Evolutionary conservation across 2,329 filamentous ascomycete species (phyloP).

Genomic region (Emmonsia crescens): DNA sequence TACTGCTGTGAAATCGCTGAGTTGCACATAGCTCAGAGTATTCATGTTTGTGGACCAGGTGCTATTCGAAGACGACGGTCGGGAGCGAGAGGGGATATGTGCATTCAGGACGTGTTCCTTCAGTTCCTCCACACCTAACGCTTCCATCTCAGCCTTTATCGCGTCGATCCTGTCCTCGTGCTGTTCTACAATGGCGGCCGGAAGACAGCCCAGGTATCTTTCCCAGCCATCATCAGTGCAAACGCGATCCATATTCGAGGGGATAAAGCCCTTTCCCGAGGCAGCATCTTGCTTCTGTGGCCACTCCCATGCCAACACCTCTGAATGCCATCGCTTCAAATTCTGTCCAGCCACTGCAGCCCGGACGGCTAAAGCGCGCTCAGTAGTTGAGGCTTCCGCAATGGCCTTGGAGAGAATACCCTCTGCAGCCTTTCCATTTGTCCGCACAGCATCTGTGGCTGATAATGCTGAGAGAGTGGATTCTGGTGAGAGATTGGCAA

Average conservation of each 20-base stretch:
- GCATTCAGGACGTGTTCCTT: conserved; percentile 78
- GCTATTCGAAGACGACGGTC: conserved; percentile 39
- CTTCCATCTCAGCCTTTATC: conserved; percentile 46
- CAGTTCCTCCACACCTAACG: conserved; percentile 55
- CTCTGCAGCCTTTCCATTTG: conserved; percentile 27
- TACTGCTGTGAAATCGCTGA: conserved; percentile 84
- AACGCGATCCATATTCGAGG: neutral
- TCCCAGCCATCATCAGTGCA: conserved; percentile 15
- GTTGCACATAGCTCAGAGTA: conserved; percentile 48
- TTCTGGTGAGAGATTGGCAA: conserved; percentile 44
- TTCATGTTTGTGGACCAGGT: conserved; percentile 30
- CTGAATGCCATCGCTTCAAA: conserved; percentile 47
- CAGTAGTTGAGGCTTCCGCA: conserved; percentile 43
- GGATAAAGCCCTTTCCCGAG: conserved; percentile 33
- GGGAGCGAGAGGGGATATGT: conserved; percentile 56
- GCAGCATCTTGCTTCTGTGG: conserved; percentile 29
- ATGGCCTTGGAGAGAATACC: conserved; percentile 40
- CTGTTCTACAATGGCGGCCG: conserved; percentile 48
- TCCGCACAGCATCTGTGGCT: conserved; percentile 31
- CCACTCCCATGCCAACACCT: conserved; percentile 52
- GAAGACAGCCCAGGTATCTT: conserved; percentile 60
- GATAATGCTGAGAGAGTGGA: conserved; percentile 42
- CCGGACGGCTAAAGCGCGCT: conserved; percentile 48
- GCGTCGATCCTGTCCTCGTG: conserved; percentile 66
- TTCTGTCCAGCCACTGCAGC: conserved; percentile 50